phyloP scores from a whole-genome alignment of 371 early-diverging fungal genomes.

The Entomophthora muscae region DNA sequence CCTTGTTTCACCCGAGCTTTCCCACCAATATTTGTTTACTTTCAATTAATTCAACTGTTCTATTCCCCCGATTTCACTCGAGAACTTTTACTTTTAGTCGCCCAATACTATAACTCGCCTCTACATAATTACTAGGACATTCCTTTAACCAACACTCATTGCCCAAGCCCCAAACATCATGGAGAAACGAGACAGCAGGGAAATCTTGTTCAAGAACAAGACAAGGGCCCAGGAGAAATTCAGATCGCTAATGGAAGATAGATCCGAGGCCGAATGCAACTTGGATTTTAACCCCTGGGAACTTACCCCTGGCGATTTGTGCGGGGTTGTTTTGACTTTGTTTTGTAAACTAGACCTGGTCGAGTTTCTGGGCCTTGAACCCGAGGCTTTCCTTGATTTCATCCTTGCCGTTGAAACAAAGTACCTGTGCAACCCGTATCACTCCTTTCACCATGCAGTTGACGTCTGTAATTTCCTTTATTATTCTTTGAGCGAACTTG shows the following conservation, averaged over 20 bases:
- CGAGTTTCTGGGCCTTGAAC: conserved; percentile 30
- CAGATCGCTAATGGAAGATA: not conserved
- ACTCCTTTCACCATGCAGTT: conserved; percentile 73
- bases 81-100: too few relatives aligned
- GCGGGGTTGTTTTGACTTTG: conserved; percentile 49
- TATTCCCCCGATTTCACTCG: too few relatives aligned
- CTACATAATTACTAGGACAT: too few relatives aligned
- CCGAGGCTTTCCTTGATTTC: conserved; percentile 56
- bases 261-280: not conserved
- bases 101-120: too few relatives aligned
- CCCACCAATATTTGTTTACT: too few relatives aligned
- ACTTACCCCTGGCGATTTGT: conserved; percentile 41
- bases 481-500: conserved; percentile 43
- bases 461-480: conserved; percentile 70
- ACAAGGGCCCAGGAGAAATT: not conserved
- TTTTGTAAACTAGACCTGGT: conserved; percentile 37
- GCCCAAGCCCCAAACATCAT: too few relatives aligned
- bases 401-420: conserved; percentile 61
- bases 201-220: too few relatives aligned
- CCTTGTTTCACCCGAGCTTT: too few relatives aligned
- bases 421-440: conserved; percentile 66
- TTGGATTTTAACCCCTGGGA: conserved; percentile 43
- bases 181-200: too few relatives aligned
- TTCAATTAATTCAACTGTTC: too few relatives aligned
- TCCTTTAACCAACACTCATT: too few relatives aligned